These are phyloP conservation scores for Fusarium coffeatum DNA, from an alignment of 2,329 filamentous ascomycete species.

Conservation along the genomic window DNA sequence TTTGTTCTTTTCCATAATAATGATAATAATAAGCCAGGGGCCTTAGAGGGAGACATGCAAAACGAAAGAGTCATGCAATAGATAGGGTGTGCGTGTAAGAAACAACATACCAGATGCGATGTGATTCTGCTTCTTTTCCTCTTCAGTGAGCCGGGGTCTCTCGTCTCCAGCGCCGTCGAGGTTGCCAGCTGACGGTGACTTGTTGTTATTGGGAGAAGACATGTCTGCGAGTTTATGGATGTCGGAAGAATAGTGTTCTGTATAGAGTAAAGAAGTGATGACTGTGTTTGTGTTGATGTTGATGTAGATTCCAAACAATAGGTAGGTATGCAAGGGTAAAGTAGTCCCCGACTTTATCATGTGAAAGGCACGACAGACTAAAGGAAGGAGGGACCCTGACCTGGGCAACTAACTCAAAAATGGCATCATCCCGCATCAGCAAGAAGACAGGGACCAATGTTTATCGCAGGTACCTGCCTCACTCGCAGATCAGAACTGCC, in stretches of 20 bases:
- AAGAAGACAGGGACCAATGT: neutral
- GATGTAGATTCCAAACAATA: constrained; percentile 35
- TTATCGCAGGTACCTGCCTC: neutral
- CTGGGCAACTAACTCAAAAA: constrained; percentile 6
- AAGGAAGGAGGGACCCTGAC: constrained; percentile 30
- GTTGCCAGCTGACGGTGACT: constrained; percentile 40
- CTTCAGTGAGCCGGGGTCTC: constrained; percentile 64
- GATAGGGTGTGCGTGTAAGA: neutral
- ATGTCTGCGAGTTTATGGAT: constrained; percentile 21
- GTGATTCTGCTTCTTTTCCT: constrained; percentile 67
- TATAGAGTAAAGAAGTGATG: neutral
- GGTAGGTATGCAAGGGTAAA: constrained; percentile 48
- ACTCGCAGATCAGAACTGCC: neutral
- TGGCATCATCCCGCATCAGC: neutral
- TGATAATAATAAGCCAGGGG: constrained; percentile 33
- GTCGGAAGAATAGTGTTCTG: neutral
- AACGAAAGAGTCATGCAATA: neutral
- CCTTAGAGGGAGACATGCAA: too few species aligned
- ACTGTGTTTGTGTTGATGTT: neutral
- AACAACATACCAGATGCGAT: constrained; percentile 62
- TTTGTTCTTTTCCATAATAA: constrained; percentile 52
- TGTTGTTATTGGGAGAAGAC: constrained; percentile 49
- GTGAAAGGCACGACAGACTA: constrained; percentile 36
- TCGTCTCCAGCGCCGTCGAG: constrained; percentile 53
- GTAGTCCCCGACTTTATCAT: constrained; percentile 49